Conservation (phyloP, 345 rosid species). For the Sisymbrium irio region DNA sequence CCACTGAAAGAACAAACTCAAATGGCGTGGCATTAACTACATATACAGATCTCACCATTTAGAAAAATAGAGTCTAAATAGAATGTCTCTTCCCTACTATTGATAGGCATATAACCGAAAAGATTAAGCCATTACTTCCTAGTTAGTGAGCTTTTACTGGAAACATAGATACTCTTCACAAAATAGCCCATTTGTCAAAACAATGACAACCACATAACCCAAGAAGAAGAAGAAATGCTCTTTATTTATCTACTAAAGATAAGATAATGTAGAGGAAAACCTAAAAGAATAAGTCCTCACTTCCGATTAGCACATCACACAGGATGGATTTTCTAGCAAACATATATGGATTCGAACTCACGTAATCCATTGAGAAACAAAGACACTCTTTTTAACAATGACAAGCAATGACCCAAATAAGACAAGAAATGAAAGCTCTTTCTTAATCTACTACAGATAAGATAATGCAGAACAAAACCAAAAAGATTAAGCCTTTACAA, state of each 20-base stretch:
- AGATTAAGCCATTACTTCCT: slow-evolving; percentile 6
- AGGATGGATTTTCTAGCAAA: neutral
- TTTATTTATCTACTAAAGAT: neutral
- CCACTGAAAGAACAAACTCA: neutral
- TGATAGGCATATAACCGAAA: neutral
- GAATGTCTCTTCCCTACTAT: neutral
- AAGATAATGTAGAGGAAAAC: neutral
- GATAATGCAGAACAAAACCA: neutral
- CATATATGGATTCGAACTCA: neutral
- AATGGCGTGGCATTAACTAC: neutral
- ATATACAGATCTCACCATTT: neutral
- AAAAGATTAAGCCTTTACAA: slow-evolving; percentile 2
- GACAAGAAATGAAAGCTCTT: neutral
- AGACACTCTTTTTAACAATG: neutral
- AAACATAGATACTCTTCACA: neutral
- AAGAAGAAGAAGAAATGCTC: neutral
- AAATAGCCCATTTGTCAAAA: neutral
- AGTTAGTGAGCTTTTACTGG: neutral
- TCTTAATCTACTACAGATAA: neutral
- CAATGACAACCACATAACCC: neutral
- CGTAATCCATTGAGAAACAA: neutral
- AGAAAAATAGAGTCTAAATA: neutral
- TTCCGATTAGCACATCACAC: neutral
- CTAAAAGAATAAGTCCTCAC: neutral
- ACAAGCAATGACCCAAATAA: neutral